Evolutionary conservation across 257 asterid genomes (phyloP).

Genomic region (Ophiorrhiza pumila): DNA sequence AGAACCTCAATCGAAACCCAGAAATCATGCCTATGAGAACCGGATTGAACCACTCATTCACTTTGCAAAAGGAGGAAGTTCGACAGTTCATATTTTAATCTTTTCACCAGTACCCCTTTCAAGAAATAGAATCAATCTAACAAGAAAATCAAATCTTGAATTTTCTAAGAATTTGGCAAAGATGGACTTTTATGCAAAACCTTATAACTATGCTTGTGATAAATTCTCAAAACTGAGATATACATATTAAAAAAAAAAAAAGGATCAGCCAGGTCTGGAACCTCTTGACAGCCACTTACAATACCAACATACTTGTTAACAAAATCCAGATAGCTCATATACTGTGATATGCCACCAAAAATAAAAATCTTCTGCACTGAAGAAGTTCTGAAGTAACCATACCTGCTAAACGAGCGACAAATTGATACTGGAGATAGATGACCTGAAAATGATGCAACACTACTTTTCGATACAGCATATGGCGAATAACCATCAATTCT

Average conservation of each 20-base stretch:
- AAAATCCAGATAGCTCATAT: background rate
- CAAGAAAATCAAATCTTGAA: background rate
- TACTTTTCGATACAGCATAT: slow-evolving; percentile 42
- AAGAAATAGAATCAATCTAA: background rate
- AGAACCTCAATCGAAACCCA: background rate
- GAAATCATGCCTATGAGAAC: background rate
- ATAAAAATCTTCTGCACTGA: background rate
- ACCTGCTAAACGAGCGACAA: slow-evolving; percentile 71
- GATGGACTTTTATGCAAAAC: background rate
- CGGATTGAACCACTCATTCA: background rate
- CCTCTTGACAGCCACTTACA: background rate
- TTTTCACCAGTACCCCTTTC: background rate
- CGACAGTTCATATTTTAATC: background rate
- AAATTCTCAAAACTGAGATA: background rate
- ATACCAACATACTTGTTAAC: background rate
- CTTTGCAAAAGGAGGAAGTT: background rate
- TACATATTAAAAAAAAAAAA: background rate
- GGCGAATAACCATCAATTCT: slow-evolving; percentile 48
- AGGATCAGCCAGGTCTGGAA: background rate
- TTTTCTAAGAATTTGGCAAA: background rate
- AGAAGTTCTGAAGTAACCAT: background rate
- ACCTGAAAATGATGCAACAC: slow-evolving; percentile 42
- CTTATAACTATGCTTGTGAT: background rate
- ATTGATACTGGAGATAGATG: slow-evolving; percentile 43
- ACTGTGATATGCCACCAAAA: background rate